Base-by-base conservation (phyloP, 257 asterid species). In the Petunia secreta region DNA sequence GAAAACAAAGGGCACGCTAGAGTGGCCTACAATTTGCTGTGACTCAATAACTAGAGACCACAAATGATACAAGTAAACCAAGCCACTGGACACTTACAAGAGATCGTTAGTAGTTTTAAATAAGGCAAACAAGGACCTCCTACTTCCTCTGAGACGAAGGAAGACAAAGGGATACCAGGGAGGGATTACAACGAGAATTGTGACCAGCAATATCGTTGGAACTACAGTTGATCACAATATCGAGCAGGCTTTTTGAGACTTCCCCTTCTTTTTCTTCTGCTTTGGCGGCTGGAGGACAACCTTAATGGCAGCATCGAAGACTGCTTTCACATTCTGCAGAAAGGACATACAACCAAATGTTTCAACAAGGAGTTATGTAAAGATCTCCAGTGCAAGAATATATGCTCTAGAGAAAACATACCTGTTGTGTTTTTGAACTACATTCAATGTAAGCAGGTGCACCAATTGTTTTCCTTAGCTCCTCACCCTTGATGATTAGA, bases 391-490 rank as follows among this genome's bases (percentile, higher is more conserved):
- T 38, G 64, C 71, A 79, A 36, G 77, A 71, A 79, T 36, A 46
- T 60, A 44, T 8, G 81, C 39, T 13, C 6, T 10, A 69, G 63
- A 36, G 44, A 65, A 55, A 36, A 75, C 82, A n/a, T 59, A 90
- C 96, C 96, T 88, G 82, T 86, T 91, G 97, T 80, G 97, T 86
- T 82, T 91, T 91, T 73, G 97, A 86, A 90, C 97, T 91, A 84
- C 97, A 91, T 80, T 91, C 97, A 34, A 89, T 62, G 85, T 91
- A 91, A 79, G 92, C 84, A 8, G 97, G 94, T 48, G 97, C 87
- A 1, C 84, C 90, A 62, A 91, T 91, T 85, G 83, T 74, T 83
- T 89, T 91, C 55, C 86, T 85, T 74, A 91, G 92, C 88, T 91
- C 97, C 88, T 91, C 97, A 44, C 97, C 97, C 97, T 91, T 87